Percentiles rank a stretch among this genome's conserved stretches.
phyloP scores from a whole-genome alignment of 129 eudicot genomes.

The Heracleum sosnowskyi region DNA sequence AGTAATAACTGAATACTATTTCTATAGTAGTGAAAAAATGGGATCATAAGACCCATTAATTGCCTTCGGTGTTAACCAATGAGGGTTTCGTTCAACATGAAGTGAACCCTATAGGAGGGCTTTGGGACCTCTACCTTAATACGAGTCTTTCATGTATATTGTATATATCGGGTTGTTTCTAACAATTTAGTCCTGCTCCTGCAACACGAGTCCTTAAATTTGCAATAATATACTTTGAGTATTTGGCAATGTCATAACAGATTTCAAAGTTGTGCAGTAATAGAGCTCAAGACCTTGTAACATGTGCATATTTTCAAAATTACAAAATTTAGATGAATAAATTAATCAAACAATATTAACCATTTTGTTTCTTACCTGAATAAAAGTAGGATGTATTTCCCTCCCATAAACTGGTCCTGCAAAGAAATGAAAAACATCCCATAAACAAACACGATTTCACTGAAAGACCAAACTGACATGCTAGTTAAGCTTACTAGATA shows the following conservation, averaged over 20 bases:
- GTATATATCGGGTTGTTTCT: not conserved
- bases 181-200: not conserved
- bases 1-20: too few relatives aligned
- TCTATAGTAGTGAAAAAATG: not conserved
- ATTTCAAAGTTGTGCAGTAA: not conserved
- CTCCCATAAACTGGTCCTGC: constrained; percentile 29
- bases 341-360: not conserved
- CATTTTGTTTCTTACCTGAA: constrained; percentile 32
- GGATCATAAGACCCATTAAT: not conserved
- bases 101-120: not conserved
- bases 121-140: not conserved
- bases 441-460: not conserved
- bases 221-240: not conserved
- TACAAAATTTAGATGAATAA: not conserved
- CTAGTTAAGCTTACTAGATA: constrained; percentile 27
- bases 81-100: not conserved
- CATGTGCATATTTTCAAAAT: not conserved
- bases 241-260: not conserved
- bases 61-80: not conserved
- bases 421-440: constrained; percentile 15
- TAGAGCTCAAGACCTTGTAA: not conserved
- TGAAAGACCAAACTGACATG: constrained; percentile 1
- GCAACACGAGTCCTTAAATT: not conserved
- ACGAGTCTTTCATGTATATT: not conserved
- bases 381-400: constrained; percentile 27